phyloP scores from a whole-genome alignment of 2,329 filamentous ascomycete genomes.

The Colletotrichum viniferum region DNA sequence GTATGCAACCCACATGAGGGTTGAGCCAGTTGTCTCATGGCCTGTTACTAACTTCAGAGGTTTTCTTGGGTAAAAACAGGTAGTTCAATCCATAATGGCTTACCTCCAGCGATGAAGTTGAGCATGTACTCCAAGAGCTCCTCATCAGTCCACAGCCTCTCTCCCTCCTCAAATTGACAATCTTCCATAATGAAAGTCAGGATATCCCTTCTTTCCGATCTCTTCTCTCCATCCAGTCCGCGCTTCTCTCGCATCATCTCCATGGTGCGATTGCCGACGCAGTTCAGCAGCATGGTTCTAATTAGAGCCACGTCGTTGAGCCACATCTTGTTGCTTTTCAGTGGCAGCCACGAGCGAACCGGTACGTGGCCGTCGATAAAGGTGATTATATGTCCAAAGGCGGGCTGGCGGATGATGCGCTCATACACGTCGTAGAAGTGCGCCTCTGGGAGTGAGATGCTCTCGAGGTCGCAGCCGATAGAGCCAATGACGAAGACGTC shows the following conservation, averaged over 20 bases:
- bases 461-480: slow-evolving; percentile 36
- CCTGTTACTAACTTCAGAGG: neutral
- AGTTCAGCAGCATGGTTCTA: slow-evolving; percentile 33
- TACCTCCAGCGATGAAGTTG: slow-evolving; percentile 26
- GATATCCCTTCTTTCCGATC: slow-evolving; percentile 24
- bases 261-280: slow-evolving; percentile 31
- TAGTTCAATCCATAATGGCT: neutral
- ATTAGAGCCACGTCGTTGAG: slow-evolving; percentile 36
- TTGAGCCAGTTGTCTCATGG: slow-evolving; percentile 21
- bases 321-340: slow-evolving; percentile 42
- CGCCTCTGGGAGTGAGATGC: slow-evolving; percentile 24
- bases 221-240: slow-evolving; percentile 17
- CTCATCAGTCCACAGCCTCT: slow-evolving; percentile 24
- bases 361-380: slow-evolving; percentile 35
- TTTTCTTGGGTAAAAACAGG: too few relatives aligned
- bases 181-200: slow-evolving; percentile 32
- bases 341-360: slow-evolving; percentile 38
- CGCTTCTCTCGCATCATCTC: slow-evolving; percentile 25
- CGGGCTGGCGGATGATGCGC: slow-evolving; percentile 32
- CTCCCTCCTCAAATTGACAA: slow-evolving; percentile 7
- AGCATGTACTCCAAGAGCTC: slow-evolving; percentile 29
- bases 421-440: slow-evolving; percentile 35
- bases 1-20: slow-evolving; percentile 17
- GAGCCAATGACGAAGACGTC: slow-evolving; percentile 37
- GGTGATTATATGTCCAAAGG: slow-evolving; percentile 30